A percentile compares a stretch with the other conserved stretches of the same genome.
Conservation (phyloP, 2,329 filamentous ascomycete species). For the Elsinoe perseae region DNA sequence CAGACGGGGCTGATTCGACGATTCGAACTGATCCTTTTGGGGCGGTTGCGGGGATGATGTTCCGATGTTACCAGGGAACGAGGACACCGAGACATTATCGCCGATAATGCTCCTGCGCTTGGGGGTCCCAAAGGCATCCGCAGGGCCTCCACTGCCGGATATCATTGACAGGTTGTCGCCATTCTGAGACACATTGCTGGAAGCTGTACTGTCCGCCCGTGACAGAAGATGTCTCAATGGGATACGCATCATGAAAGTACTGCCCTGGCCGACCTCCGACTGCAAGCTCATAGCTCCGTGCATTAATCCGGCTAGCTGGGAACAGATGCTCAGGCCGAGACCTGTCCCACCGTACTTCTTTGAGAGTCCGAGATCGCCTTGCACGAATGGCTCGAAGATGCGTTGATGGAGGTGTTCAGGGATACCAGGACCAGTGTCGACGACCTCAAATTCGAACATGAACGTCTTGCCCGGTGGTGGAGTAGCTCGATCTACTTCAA, state of each 20-base stretch:
- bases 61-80: slow-evolving; percentile 19
- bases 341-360: slow-evolving; percentile 88
- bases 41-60: slow-evolving; percentile 21
- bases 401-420: slow-evolving; percentile 66
- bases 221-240: slow-evolving; percentile 70
- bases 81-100: slow-evolving; percentile 9
- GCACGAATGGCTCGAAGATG: slow-evolving; percentile 91
- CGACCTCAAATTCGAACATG: slow-evolving; percentile 77
- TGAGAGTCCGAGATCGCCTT: slow-evolving; percentile 81
- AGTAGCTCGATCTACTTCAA: slow-evolving; percentile 32
- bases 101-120: slow-evolving; percentile 17
- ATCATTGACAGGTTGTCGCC: slow-evolving; percentile 25
- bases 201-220: slow-evolving; percentile 47
- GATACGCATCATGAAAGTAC: slow-evolving; percentile 74
- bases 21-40: slow-evolving; percentile 44
- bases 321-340: slow-evolving; percentile 79
- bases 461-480: slow-evolving; percentile 58
- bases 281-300: slow-evolving; percentile 64
- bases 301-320: slow-evolving; percentile 78
- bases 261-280: slow-evolving; percentile 66
- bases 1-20: slow-evolving; percentile 58
- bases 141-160: not conserved
- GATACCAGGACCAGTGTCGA: slow-evolving; percentile 83
- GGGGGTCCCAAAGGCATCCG: slow-evolving; percentile 17
- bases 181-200: slow-evolving; percentile 25